Conservation (phyloP, 192 early-diverging fungal species). For the Cetraspora pellucida region DNA sequence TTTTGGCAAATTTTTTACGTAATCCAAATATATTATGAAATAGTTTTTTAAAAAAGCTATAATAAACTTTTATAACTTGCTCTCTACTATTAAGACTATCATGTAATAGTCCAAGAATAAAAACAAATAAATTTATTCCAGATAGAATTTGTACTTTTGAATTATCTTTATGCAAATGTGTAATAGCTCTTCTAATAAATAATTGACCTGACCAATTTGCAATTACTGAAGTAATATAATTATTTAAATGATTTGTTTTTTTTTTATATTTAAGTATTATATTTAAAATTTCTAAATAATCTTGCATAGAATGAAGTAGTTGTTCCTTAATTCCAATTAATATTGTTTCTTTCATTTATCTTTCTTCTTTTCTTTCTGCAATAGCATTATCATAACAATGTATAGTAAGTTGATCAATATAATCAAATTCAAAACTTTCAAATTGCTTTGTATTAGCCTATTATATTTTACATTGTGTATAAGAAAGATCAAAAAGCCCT, state of each 20-base stretch:
- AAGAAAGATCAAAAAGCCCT: too few relatives aligned
- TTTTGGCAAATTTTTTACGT: background rate
- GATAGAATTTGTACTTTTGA: too few relatives aligned
- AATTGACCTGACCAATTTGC: constrained; percentile 14
- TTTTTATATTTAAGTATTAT: background rate
- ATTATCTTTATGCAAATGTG: too few relatives aligned
- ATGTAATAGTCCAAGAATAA: too few relatives aligned
- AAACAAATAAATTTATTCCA: too few relatives aligned
- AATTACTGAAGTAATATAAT: background rate
- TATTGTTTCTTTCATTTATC: background rate
- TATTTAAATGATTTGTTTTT: background rate
- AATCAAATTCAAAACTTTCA: too few relatives aligned
- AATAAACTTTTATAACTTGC: constrained; percentile 1
- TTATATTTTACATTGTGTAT: too few relatives aligned
- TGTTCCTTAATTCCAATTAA: background rate
- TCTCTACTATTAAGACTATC: background rate
- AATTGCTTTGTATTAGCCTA: too few relatives aligned
- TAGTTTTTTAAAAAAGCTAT: background rate
- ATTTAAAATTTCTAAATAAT: background rate
- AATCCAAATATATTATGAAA: background rate
- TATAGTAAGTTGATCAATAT: too few relatives aligned
- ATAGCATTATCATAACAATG: too few relatives aligned
- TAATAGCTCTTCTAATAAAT: too few relatives aligned
- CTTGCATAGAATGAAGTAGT: constrained; percentile 7
- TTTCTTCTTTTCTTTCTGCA: too few relatives aligned